These are phyloP conservation scores for Lasiosphaeris hirsuta DNA, from an alignment of 495 filamentous ascomycete species.

Conservation along the genomic window DNA sequence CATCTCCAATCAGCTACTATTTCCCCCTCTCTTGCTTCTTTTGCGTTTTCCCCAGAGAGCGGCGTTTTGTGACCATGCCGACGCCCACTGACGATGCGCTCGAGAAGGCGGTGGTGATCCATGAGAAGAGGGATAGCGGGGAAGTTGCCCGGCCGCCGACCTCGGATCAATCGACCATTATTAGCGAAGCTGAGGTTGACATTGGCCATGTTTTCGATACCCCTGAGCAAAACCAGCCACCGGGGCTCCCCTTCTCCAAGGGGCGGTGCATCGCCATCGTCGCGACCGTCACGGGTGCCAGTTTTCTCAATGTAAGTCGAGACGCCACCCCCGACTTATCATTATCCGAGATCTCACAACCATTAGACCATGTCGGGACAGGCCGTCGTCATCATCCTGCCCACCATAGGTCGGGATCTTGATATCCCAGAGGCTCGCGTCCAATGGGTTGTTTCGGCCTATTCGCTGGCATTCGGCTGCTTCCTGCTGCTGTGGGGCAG, in stretches of 20 bases:
- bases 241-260: constrained; percentile 42
- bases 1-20: too few relatives aligned
- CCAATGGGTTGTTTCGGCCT: constrained; percentile 63
- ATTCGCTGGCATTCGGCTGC: constrained; percentile 62
- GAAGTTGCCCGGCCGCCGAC: constrained; percentile 9
- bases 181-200: constrained; percentile 7
- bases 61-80: background rate
- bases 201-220: constrained; percentile 2
- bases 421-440: constrained; percentile 52
- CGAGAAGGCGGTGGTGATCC: background rate
- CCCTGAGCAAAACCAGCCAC: background rate
- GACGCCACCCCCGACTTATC: background rate
- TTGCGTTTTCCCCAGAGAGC: too few relatives aligned
- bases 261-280: constrained; percentile 47
- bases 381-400: constrained; percentile 59
- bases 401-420: constrained; percentile 53
- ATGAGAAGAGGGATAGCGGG: background rate
- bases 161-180: constrained; percentile 21
- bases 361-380: constrained; percentile 56
- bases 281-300: constrained; percentile 49
- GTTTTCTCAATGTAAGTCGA: constrained; percentile 52
- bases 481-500: constrained; percentile 73
- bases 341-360: background rate
- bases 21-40: too few relatives aligned
- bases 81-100: background rate